phyloP scores from a whole-genome alignment of 495 filamentous ascomycete genomes.

The Bathelium albidoporum region DNA sequence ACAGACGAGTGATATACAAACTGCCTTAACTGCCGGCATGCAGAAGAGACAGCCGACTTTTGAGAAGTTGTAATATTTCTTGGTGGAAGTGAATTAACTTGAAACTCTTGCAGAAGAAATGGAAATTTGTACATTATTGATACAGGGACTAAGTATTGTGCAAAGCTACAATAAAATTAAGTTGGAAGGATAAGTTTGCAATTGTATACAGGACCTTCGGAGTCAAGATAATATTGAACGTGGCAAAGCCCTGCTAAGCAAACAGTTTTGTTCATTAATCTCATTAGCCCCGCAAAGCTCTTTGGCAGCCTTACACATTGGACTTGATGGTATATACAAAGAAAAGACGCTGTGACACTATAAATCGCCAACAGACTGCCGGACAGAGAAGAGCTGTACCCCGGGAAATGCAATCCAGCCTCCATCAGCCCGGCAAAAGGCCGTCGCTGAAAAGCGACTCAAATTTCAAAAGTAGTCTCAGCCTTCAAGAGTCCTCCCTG shows the following conservation, averaged over 20 bases:
- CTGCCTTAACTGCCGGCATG: constrained; percentile 64
- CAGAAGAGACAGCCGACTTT: constrained; percentile 74
- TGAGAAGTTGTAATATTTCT: constrained; percentile 66
- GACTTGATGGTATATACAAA: constrained; percentile 2
- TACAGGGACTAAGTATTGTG: too few species aligned
- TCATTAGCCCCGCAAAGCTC: background rate
- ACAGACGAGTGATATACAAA: constrained; percentile 68
- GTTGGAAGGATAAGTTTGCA: too few species aligned
- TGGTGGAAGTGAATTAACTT: too few species aligned
- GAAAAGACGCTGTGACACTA: background rate
- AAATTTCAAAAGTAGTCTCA: background rate
- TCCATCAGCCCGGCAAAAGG: background rate
- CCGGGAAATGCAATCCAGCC: background rate
- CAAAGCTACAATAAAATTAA: too few species aligned
- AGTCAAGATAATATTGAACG: too few species aligned
- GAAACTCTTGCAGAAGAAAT: too few species aligned
- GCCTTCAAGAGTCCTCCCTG: background rate
- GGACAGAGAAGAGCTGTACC: background rate
- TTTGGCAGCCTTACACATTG: too few species aligned
- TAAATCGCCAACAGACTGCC: background rate
- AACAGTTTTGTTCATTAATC: background rate
- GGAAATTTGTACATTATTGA: too few species aligned
- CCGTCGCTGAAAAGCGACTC: background rate
- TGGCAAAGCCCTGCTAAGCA: background rate
- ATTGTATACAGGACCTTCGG: too few species aligned